Evolutionary conservation across 2,329 filamentous ascomycete genomes (phyloP).

Genomic region (Triangularia setosa): DNA sequence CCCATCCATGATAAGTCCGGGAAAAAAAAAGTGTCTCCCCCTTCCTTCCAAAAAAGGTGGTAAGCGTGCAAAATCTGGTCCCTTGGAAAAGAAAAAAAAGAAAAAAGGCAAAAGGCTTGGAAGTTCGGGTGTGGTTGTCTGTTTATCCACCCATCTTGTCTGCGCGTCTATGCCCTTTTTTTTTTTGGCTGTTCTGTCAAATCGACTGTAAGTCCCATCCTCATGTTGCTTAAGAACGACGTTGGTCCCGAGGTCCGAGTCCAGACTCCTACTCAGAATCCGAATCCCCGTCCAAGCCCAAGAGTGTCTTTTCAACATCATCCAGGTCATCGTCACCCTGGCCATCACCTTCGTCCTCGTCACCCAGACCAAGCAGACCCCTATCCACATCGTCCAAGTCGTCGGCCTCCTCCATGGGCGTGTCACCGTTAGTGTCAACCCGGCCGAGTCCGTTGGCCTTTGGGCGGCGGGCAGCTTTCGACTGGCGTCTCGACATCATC

Average conservation of each 20-base stretch:
- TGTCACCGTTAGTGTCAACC: constrained; percentile 38
- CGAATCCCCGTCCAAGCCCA: constrained; percentile 33
- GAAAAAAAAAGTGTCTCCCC: not conserved
- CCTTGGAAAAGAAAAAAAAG: not conserved
- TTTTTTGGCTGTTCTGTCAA: not conserved
- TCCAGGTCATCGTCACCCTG: constrained; percentile 45
- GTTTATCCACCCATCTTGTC: not conserved
- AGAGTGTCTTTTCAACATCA: constrained; percentile 35
- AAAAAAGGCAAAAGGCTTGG: not conserved
- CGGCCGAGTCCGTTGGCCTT: constrained; percentile 31
- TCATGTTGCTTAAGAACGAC: not conserved
- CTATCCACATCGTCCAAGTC: constrained; percentile 54
- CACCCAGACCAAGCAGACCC: constrained; percentile 43
- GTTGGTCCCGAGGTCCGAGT: not conserved
- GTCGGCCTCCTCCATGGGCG: constrained; percentile 44
- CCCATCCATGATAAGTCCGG: not conserved
- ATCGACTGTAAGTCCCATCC: not conserved
- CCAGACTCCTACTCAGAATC: constrained; percentile 30
- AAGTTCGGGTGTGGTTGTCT: not conserved
- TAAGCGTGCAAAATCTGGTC: too few species aligned
- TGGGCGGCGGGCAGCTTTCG: constrained; percentile 16
- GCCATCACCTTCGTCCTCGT: constrained; percentile 41
- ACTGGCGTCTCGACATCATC: constrained; percentile 13
- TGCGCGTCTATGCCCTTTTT: not conserved
- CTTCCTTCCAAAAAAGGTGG: not conserved